phyloP scores from a whole-genome alignment of 192 early-diverging fungal species.

The Coemansia sp. region DNA sequence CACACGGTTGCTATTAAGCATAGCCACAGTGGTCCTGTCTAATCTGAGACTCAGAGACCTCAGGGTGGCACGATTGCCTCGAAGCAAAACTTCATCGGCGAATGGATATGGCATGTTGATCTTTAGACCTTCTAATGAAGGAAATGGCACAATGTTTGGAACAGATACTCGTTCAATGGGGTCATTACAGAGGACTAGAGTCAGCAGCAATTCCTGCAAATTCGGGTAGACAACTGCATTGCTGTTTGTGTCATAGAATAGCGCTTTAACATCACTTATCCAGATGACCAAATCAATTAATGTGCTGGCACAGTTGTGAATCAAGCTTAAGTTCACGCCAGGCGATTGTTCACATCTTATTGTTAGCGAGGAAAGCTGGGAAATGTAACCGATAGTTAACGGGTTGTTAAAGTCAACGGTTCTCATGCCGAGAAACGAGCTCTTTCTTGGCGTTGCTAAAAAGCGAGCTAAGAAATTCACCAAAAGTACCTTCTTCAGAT shows the following conservation, averaged over 20 bases:
- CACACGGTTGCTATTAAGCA: neutral
- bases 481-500: neutral
- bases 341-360: neutral
- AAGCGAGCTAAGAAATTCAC: neutral
- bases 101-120: neutral
- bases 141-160: neutral
- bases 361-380: neutral
- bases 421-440: neutral
- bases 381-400: neutral
- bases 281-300: neutral
- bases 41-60: neutral
- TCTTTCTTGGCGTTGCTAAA: neutral
- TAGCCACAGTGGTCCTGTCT: neutral
- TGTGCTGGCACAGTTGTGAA: neutral
- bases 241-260: neutral
- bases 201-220: neutral
- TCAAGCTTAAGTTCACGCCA: neutral
- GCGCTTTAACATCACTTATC: neutral
- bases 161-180: neutral
- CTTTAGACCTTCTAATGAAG: neutral
- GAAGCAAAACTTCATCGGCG: neutral
- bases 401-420: neutral
- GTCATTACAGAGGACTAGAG: too few relatives aligned
- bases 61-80: neutral
- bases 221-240: neutral